Conservation (phyloP, 225 moss, liverwort and hornwort genomes). For the Ulota crispa region DNA sequence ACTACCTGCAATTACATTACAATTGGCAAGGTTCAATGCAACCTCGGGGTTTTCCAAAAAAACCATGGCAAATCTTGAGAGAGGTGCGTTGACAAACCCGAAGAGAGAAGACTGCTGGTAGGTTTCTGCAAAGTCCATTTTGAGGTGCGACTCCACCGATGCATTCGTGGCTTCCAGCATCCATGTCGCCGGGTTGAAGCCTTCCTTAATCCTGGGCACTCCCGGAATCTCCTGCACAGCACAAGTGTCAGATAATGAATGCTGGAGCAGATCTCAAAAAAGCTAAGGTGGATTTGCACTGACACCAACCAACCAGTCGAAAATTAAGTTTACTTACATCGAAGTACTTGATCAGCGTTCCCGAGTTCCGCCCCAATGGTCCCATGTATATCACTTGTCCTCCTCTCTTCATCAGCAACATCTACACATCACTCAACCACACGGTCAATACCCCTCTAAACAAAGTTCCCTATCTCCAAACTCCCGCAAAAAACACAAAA, state of each 20-base stretch:
- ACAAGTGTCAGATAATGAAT: not conserved
- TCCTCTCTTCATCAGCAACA: conserved; percentile 67
- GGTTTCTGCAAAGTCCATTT: conserved; percentile 51
- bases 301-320: not conserved
- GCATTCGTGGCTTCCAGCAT: conserved; percentile 56
- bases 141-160: conserved; percentile 42
- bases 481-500: too few species aligned
- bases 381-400: conserved; percentile 69
- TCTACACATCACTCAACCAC: conserved; percentile 23
- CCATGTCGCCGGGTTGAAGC: conserved; percentile 62
- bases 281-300: not conserved
- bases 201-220: conserved; percentile 62
- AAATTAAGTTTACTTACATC: conserved; percentile 32
- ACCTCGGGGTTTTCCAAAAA: too few species aligned
- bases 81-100: conserved; percentile 17
- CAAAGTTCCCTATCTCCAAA: too few species aligned
- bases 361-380: conserved; percentile 49
- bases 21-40: too few species aligned
- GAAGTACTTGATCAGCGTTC: conserved; percentile 54
- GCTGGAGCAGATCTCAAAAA: not conserved
- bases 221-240: conserved; percentile 42
- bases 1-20: too few species aligned
- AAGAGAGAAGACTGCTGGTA: conserved; percentile 52
- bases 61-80: too few species aligned
- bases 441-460: not conserved